Evolutionary conservation across 116 monocot genomes (phyloP), one percentile per base, ranked within the genome.

Genomic region (Cymodocea nodosa): DNA sequence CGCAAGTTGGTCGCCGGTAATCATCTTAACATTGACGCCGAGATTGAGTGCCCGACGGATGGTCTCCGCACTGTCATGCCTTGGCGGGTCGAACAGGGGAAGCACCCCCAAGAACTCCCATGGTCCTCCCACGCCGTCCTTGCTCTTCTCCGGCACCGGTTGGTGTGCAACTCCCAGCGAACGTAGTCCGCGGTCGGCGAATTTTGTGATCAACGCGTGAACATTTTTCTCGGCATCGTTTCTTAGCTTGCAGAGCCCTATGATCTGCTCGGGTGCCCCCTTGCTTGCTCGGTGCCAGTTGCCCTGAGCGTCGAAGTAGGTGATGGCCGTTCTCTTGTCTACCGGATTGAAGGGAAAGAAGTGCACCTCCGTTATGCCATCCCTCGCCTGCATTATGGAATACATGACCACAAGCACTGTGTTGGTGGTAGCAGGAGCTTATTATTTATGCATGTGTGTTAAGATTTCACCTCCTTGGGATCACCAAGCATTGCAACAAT

Each of bases 1-100:
- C 11, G 89, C 89, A 36, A 89, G 80, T 30, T 89, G 89, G 50
- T 89, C 84, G 6, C 84, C 84, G 6, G 64, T 65, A 44, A 73
- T 73, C 71, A 71, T 71, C 71, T 71, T 71, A 15, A 71, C 71
- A 20, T 71, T 71, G 13, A 71, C 71, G 22, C 71, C 71, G 5
- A 71, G 63, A 52, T 63, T 71, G 18, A 71, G 71, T 15, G 71
- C 71, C 18, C 51, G 62, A 51, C 51, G 23, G 52, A 63, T 63
- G 15, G 63, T 71, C 36, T 71, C 70, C 7, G 60, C 70, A 19
- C 70, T 70, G 20, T 70, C 70, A 25, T 70, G 60, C 50, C 70
- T 70, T 25, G 70, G 70, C 23, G 70, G 70, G 16, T 70, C 70
- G 25, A 71, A 71, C 22, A 63, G 52, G 6, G 71, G 71, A 12